Evolutionary conservation across 2,329 filamentous ascomycete species (phyloP).

Genomic region (Diaporthe longicolla): DNA sequence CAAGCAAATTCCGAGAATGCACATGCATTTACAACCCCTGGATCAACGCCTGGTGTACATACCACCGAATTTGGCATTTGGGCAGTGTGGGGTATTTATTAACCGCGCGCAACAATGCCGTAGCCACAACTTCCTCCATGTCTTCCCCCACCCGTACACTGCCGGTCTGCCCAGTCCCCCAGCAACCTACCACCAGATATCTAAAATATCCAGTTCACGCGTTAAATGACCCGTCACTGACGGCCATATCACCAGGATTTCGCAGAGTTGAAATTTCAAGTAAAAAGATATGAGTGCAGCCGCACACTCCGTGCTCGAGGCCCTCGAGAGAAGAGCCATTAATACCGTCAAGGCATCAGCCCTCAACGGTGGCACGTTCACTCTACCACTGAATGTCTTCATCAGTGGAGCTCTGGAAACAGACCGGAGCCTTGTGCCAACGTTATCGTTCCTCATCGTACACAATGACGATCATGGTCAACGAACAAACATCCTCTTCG

Average conservation of each 20-base stretch:
- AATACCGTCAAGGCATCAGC: slow-evolving; percentile 52
- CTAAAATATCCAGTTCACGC: not conserved
- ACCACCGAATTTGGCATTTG: not conserved
- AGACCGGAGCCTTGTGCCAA: slow-evolving; percentile 64
- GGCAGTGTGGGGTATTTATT: slow-evolving; percentile 20
- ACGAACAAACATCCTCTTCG: slow-evolving; percentile 62
- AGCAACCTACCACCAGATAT: not conserved
- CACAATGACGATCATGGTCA: slow-evolving; percentile 54
- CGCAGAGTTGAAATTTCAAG: not conserved
- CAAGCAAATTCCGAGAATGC: not conserved
- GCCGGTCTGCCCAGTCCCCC: not conserved
- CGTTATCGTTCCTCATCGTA: slow-evolving; percentile 65
- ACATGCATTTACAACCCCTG: not conserved
- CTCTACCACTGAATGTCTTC: slow-evolving; percentile 62
- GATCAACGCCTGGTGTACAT: not conserved
- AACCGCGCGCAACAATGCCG: not conserved
- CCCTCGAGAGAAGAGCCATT: slow-evolving; percentile 26
- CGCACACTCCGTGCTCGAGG: slow-evolving; percentile 7
- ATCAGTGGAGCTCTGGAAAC: slow-evolving; percentile 59
- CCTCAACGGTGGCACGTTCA: slow-evolving; percentile 58
- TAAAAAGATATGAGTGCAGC: slow-evolving; percentile 26
- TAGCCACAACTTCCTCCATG: not conserved
- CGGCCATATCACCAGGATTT: not conserved
- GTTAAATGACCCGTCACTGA: not conserved
- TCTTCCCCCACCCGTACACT: not conserved